Conservation (phyloP, 495 filamentous ascomycete genomes). For the Physcia stellaris region DNA sequence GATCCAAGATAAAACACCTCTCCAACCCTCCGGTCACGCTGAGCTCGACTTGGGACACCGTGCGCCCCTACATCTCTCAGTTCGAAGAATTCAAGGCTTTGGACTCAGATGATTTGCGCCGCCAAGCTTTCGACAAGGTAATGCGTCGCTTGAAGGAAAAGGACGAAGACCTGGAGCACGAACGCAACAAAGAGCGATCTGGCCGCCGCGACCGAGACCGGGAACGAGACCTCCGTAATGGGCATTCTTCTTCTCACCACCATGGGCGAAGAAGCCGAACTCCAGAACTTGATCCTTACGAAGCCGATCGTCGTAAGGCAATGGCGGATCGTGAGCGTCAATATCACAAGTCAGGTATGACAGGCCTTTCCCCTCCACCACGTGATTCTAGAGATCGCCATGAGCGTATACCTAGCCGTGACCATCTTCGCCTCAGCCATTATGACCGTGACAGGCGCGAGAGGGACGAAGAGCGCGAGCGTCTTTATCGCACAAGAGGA, state of each 20-base stretch:
- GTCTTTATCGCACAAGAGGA: conserved; percentile 64
- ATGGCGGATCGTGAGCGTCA: conserved; percentile 78
- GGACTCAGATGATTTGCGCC: conserved; percentile 66
- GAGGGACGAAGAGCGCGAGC: conserved; percentile 40
- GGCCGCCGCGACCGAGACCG: conserved; percentile 35
- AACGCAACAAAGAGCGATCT: conserved; percentile 50
- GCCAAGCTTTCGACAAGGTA: conserved; percentile 81
- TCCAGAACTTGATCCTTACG: conserved; percentile 76
- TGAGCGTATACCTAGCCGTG: conserved; percentile 23
- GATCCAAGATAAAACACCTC: conserved; percentile 78
- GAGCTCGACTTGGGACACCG: conserved; percentile 73
- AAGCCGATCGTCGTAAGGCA: conserved; percentile 75
- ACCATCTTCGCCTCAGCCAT: conserved; percentile 19
- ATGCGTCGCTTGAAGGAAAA: conserved; percentile 82
- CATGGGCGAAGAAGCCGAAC: conserved; percentile 50
- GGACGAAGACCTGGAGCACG: conserved; percentile 70
- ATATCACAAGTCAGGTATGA: conserved; percentile 63
- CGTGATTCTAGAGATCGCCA: conserved; percentile 32
- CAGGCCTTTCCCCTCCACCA: conserved; percentile 41
- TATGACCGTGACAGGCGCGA: conserved; percentile 34
- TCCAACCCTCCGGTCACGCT: conserved; percentile 62
- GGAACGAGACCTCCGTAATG: conserved; percentile 39
- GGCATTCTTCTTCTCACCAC: conserved; percentile 20
- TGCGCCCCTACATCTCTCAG: conserved; percentile 63
- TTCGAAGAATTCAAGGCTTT: conserved; percentile 73